Conservation (phyloP, 768 basidiomycete genomes). For the Holtermanniella nyarrowii region DNA sequence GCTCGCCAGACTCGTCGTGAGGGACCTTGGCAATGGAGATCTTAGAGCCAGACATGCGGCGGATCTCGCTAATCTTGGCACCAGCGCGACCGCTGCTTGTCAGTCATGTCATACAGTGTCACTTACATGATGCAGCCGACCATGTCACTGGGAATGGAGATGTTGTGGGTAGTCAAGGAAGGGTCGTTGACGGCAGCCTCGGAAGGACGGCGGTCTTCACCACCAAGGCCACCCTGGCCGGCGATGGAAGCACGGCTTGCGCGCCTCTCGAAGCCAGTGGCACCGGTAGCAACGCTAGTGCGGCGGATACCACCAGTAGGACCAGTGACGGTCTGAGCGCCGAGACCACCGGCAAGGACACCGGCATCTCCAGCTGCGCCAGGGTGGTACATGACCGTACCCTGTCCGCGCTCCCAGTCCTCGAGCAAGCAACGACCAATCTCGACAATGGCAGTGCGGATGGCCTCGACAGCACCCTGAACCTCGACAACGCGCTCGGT, state of each 20-base stretch:
- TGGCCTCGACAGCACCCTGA: slow-evolving; percentile 82
- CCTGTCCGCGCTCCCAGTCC: slow-evolving; percentile 88
- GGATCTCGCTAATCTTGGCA: slow-evolving; percentile 97
- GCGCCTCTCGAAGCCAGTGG: slow-evolving; percentile 22
- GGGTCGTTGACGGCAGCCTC: slow-evolving; percentile 40
- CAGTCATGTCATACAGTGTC: background rate
- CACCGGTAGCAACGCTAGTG: slow-evolving; percentile 31
- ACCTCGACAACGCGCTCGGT: slow-evolving; percentile 98
- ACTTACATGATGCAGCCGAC: slow-evolving; percentile 52
- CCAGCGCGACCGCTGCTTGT: slow-evolving; percentile 81
- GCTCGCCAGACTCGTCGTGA: slow-evolving; percentile 97
- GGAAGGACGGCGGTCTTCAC: slow-evolving; percentile 37
- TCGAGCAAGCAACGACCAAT: slow-evolving; percentile 91
- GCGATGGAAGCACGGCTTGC: slow-evolving; percentile 47
- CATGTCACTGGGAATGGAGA: slow-evolving; percentile 99
- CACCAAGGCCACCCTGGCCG: slow-evolving; percentile 42
- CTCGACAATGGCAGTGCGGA: slow-evolving; percentile 86
- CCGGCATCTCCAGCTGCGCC: slow-evolving; percentile 53
- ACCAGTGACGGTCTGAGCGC: slow-evolving; percentile 38
- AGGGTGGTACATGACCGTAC: slow-evolving; percentile 93
- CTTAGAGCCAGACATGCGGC: slow-evolving; percentile 91
- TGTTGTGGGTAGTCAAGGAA: slow-evolving; percentile 94
- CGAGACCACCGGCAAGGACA: slow-evolving; percentile 40
- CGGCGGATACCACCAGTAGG: slow-evolving; percentile 39
- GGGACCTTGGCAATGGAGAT: slow-evolving; percentile 98